Conservation (phyloP, 768 basidiomycete genomes). For the Tephrocybe sp. region DNA sequence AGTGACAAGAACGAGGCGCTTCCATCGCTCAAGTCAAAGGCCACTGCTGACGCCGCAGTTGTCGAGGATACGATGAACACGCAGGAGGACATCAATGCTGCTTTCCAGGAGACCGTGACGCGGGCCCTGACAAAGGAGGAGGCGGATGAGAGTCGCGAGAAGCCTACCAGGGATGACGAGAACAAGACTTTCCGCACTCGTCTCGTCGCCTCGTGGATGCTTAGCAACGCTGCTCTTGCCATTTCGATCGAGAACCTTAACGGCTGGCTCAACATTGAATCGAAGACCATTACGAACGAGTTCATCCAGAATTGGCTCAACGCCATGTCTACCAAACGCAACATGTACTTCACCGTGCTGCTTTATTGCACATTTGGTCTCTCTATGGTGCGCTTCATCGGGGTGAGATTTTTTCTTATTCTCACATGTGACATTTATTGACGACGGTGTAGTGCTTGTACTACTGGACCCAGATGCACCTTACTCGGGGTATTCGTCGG, state of each 20-base stretch:
- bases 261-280: slow-evolving; percentile 29
- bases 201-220: slow-evolving; percentile 73
- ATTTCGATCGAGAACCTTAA: slow-evolving; percentile 63
- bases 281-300: slow-evolving; percentile 33
- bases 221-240: slow-evolving; percentile 57
- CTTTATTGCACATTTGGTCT: slow-evolving; percentile 62
- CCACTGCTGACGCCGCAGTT: slow-evolving; percentile 59
- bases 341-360: slow-evolving; percentile 59
- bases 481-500: slow-evolving; percentile 19
- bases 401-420: slow-evolving; percentile 39
- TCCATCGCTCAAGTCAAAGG: slow-evolving; percentile 60
- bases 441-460: slow-evolving; percentile 19
- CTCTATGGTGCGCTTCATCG: slow-evolving; percentile 55
- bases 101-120: slow-evolving; percentile 81
- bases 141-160: slow-evolving; percentile 46
- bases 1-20: slow-evolving; percentile 83
- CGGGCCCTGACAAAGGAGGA: slow-evolving; percentile 70
- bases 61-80: slow-evolving; percentile 75
- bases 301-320: slow-evolving; percentile 32
- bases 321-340: slow-evolving; percentile 40
- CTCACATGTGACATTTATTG: neutral
- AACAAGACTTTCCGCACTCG: slow-evolving; percentile 86
- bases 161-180: slow-evolving; percentile 75
- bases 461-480: slow-evolving; percentile 22
- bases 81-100: slow-evolving; percentile 78